Percentiles rank a stretch among this genome's conserved stretches.
phyloP scores from a whole-genome alignment of 2,329 filamentous ascomycete species.

The Alternaria postmessia region DNA sequence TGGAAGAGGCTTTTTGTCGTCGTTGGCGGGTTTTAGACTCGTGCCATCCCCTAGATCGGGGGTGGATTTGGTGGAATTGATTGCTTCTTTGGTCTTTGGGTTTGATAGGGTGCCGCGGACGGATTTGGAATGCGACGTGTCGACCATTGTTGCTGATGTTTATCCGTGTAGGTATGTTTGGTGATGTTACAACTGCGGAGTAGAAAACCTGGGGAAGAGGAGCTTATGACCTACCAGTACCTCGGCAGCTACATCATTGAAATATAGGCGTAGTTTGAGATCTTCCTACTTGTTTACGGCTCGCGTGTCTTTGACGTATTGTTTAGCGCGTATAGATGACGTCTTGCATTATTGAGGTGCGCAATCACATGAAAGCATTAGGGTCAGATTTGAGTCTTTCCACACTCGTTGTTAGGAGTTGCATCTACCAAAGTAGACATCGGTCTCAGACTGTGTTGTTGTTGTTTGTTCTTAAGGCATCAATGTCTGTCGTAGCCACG shows the following conservation, averaged over 20 bases:
- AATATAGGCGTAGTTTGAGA: background rate
- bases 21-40: conserved; percentile 30
- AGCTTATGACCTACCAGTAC: background rate
- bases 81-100: conserved; percentile 36
- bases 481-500: background rate
- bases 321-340: conserved; percentile 29
- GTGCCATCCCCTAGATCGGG: conserved; percentile 36
- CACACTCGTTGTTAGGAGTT: background rate
- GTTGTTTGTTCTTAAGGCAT: background rate
- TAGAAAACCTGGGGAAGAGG: background rate
- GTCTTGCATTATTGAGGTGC: conserved; percentile 28
- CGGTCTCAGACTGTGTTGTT: background rate
- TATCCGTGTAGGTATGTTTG: conserved; percentile 9
- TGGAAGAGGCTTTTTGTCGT: conserved; percentile 24
- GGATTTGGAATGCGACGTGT: conserved; percentile 30
- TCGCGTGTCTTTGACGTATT: conserved; percentile 23
- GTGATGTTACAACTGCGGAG: background rate
- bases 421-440: background rate
- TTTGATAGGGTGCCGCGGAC: conserved; percentile 44
- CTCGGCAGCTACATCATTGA: conserved; percentile 21
- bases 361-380: conserved; percentile 7
- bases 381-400: background rate
- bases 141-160: conserved; percentile 18
- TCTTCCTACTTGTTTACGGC: conserved; percentile 6
- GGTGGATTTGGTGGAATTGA: conserved; percentile 20